A percentile compares a stretch with the other conserved stretches of the same genome.
Conservation (phyloP, 192 early-diverging fungal genomes). For the Podila clonocystis region DNA sequence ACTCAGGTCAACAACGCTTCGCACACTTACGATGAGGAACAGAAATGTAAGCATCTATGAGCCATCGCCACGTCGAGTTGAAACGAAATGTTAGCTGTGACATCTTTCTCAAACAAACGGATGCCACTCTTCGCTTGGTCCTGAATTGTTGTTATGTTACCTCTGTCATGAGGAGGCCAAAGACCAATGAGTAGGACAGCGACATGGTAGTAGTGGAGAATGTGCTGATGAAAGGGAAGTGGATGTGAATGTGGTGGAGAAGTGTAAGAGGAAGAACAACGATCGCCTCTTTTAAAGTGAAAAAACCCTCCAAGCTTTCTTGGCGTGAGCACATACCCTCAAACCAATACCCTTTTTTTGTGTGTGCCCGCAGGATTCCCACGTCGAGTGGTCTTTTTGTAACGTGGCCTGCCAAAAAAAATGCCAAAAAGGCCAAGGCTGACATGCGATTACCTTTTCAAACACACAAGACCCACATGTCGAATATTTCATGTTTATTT, state of each 20-base stretch:
- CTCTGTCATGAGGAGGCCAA: slow-evolving; percentile 55
- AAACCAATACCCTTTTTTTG: too few species aligned
- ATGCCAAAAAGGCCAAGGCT: slow-evolving; percentile 6
- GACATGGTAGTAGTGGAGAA: slow-evolving; percentile 28
- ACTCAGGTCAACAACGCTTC: not conserved
- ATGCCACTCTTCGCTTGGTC: not conserved
- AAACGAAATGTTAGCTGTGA: not conserved
- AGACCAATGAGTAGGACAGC: slow-evolving; percentile 58
- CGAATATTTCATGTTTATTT: too few species aligned
- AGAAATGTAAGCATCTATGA: slow-evolving; percentile 51
- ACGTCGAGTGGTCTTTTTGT: not conserved
- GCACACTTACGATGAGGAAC: slow-evolving; percentile 47
- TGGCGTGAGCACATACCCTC: too few species aligned
- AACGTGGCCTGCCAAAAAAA: slow-evolving; percentile 6
- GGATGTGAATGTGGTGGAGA: not conserved
- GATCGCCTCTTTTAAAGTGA: slow-evolving; percentile 2
- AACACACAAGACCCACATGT: too few species aligned
- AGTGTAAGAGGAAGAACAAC: not conserved
- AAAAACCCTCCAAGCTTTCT: too few species aligned
- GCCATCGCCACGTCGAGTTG: not conserved
- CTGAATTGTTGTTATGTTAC: slow-evolving; percentile 21
- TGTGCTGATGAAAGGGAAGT: not conserved
- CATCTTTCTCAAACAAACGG: not conserved
- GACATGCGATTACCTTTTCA: not conserved
- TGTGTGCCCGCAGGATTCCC: too few species aligned